A percentile compares a stretch with the other conserved stretches of the same genome.
phyloP scores from a whole-genome alignment of 2,329 filamentous ascomycete species.

The Calonectria crousiana region DNA sequence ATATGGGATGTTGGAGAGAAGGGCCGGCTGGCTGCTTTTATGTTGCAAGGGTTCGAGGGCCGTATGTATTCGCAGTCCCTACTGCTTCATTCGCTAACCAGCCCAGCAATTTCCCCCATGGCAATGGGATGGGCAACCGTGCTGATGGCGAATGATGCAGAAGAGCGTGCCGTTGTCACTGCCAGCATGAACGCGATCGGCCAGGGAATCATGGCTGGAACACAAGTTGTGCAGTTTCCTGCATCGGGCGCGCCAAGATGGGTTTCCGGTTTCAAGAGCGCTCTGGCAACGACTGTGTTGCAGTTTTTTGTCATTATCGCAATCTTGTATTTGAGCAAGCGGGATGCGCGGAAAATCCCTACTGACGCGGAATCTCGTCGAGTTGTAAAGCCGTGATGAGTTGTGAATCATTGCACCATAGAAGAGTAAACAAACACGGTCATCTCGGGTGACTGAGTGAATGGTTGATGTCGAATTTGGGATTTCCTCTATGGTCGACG shows the following conservation, averaged over 20 bases:
- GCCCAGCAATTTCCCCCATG: conserved; percentile 46
- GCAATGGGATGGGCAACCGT: conserved; percentile 56
- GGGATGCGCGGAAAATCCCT: conserved; percentile 42
- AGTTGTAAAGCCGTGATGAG: background rate
- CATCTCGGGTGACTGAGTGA: background rate
- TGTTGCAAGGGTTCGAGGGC: conserved; percentile 52
- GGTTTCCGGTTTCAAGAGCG: conserved; percentile 43
- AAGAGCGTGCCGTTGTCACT: conserved; percentile 56
- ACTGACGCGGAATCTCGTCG: background rate
- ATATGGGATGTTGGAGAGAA: conserved; percentile 53
- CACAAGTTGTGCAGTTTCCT: conserved; percentile 54
- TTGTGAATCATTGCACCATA: background rate
- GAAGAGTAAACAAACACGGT: background rate
- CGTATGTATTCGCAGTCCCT: background rate
- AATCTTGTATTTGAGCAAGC: conserved; percentile 31
- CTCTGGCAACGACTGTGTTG: conserved; percentile 48
- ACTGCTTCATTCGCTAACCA: background rate
- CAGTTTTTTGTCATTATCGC: conserved; percentile 46
- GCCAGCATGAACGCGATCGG: conserved; percentile 59
- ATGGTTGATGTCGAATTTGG: background rate
- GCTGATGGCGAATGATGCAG: conserved; percentile 52
- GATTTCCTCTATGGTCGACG: too few species aligned
- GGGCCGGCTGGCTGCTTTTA: conserved; percentile 52
- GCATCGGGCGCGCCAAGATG: conserved; percentile 52
- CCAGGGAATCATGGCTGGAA: conserved; percentile 55